phyloP scores from a whole-genome alignment of 2,329 filamentous ascomycete species.

The Trichoderma harzianum region DNA sequence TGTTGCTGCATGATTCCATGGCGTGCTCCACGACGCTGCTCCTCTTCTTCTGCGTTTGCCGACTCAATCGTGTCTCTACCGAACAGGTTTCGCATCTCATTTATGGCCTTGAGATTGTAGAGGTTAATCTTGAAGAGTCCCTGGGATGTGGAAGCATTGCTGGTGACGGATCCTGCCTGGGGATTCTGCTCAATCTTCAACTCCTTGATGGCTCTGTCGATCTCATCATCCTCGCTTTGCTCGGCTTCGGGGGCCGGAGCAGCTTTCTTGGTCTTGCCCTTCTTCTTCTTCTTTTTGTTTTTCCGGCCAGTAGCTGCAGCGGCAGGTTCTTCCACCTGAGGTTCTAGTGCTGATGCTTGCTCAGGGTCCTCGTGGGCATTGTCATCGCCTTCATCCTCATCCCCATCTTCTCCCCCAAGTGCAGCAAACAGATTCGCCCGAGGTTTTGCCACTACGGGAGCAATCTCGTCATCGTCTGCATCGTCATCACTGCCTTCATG shows the following conservation, averaged over 20 bases:
- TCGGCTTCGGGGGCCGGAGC: slow-evolving; percentile 21
- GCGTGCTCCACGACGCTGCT: slow-evolving; percentile 37
- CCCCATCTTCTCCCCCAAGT: slow-evolving; percentile 41
- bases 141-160: slow-evolving; percentile 31
- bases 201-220: slow-evolving; percentile 52
- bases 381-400: slow-evolving; percentile 26
- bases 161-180: slow-evolving; percentile 8
- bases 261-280: slow-evolving; percentile 35
- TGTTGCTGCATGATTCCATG: slow-evolving; percentile 41
- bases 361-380: neutral
- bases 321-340: neutral
- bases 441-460: slow-evolving; percentile 34
- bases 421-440: slow-evolving; percentile 52
- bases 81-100: slow-evolving; percentile 76
- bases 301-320: slow-evolving; percentile 24
- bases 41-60: slow-evolving; percentile 48
- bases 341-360: neutral
- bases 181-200: slow-evolving; percentile 38
- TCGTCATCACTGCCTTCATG: slow-evolving; percentile 32
- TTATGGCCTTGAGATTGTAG: slow-evolving; percentile 75
- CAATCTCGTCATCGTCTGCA: slow-evolving; percentile 30
- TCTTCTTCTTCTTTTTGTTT: slow-evolving; percentile 40
- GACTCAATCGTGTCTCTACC: slow-evolving; percentile 56
- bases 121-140: slow-evolving; percentile 52
- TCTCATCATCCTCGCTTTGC: slow-evolving; percentile 46